phyloP scores from a whole-genome alignment of 805 yeast species.

The Maudiozyma turicensis region DNA sequence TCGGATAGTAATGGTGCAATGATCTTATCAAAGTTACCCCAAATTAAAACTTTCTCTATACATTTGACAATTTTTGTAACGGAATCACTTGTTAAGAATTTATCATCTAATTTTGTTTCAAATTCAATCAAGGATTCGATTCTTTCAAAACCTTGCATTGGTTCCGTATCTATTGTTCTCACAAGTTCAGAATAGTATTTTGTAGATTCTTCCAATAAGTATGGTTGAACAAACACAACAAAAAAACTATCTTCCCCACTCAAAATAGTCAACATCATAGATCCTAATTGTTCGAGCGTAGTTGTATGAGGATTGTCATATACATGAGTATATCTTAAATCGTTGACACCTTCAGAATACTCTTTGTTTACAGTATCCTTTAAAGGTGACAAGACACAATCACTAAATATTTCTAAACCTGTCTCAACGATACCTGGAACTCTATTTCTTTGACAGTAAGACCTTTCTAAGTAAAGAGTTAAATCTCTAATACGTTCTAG shows the following conservation, averaged over 20 bases:
- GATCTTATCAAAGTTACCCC: slow-evolving; percentile 10
- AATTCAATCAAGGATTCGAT: slow-evolving; percentile 45
- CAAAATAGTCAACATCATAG: slow-evolving; percentile 64
- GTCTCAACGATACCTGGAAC: slow-evolving; percentile 60
- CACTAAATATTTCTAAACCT: slow-evolving; percentile 61
- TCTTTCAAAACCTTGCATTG: slow-evolving; percentile 45
- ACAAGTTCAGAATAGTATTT: slow-evolving; percentile 44
- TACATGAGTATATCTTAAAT: slow-evolving; percentile 11
- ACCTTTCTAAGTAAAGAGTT: slow-evolving; percentile 77
- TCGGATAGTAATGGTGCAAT: slow-evolving; percentile 6
- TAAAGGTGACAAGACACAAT: slow-evolving; percentile 43
- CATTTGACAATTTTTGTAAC: slow-evolving; percentile 12
- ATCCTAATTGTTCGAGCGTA: slow-evolving; percentile 49
- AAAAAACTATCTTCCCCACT: slow-evolving; percentile 55
- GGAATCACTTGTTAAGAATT: slow-evolving; percentile 18
- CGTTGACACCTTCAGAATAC: slow-evolving; percentile 29
- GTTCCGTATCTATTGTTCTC: slow-evolving; percentile 35
- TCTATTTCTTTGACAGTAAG: slow-evolving; percentile 62
- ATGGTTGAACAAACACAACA: slow-evolving; percentile 55
- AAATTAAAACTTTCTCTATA: slow-evolving; percentile 17
- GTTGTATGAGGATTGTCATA: slow-evolving; percentile 22
- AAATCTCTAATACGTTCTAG: slow-evolving; percentile 79
- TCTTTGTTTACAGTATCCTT: slow-evolving; percentile 41
- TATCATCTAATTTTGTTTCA: slow-evolving; percentile 39
- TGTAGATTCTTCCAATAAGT: slow-evolving; percentile 44